These are phyloP conservation scores for Saturnispora silvae DNA, from an alignment of 805 yeast genomes.

Conservation along the genomic window DNA sequence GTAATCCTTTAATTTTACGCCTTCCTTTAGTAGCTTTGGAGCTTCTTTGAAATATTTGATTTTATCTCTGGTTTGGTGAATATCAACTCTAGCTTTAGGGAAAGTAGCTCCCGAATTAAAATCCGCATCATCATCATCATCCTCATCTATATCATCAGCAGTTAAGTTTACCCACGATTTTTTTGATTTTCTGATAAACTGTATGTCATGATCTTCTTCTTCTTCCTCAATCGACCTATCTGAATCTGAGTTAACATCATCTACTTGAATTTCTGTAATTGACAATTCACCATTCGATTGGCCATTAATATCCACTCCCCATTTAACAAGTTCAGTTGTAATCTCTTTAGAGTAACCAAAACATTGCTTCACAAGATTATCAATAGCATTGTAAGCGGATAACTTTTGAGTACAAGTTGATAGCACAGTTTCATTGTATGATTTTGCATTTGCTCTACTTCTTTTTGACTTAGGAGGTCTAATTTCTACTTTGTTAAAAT, in stretches of 20 bases:
- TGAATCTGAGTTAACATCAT: background rate
- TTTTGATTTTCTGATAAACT: slow-evolving; percentile 1
- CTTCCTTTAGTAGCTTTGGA: slow-evolving; percentile 57
- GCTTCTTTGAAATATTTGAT: slow-evolving; percentile 49
- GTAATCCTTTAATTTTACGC: slow-evolving; percentile 66
- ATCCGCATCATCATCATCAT: slow-evolving; percentile 20
- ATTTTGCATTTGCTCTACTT: slow-evolving; percentile 6
- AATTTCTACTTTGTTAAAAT: slow-evolving; percentile 50
- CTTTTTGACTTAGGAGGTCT: slow-evolving; percentile 17
- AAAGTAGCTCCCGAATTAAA: slow-evolving; percentile 9
- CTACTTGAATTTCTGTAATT: slow-evolving; percentile 38
- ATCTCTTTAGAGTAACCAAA: slow-evolving; percentile 65
- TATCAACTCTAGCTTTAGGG: slow-evolving; percentile 24
- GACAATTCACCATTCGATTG: slow-evolving; percentile 49
- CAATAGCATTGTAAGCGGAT: slow-evolving; percentile 89
- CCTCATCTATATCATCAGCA: slow-evolving; percentile 13
- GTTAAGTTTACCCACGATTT: background rate
- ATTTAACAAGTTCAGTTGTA: slow-evolving; percentile 57
- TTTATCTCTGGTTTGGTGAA: slow-evolving; percentile 11
- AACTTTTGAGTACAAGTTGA: slow-evolving; percentile 61
- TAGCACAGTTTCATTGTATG: slow-evolving; percentile 61
- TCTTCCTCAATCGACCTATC: slow-evolving; percentile 10
- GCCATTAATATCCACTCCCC: slow-evolving; percentile 82
- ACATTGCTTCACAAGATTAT: slow-evolving; percentile 79
- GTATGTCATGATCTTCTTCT: slow-evolving; percentile 5